These are phyloP conservation scores for Colletotrichum cuscutae DNA, from an alignment of 2,329 filamentous ascomycete genomes.

Conservation along the genomic window DNA sequence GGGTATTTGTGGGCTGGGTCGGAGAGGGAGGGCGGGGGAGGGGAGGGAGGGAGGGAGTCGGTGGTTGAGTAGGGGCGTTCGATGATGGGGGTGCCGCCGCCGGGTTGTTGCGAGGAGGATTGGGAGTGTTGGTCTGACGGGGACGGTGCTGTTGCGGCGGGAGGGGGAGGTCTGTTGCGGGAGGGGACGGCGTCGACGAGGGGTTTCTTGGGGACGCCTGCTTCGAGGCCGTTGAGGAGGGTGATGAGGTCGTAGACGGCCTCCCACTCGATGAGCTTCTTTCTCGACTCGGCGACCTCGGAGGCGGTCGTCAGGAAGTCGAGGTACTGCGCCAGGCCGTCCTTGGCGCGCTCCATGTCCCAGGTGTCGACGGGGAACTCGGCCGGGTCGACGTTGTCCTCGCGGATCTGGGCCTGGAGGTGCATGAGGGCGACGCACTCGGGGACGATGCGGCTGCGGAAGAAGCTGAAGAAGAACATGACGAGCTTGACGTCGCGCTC, in stretches of 20 bases:
- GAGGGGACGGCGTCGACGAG: slow-evolving; percentile 58
- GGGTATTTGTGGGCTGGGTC: slow-evolving; percentile 72
- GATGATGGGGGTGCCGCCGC: slow-evolving; percentile 51
- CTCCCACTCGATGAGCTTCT: slow-evolving; percentile 91
- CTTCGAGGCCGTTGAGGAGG: slow-evolving; percentile 86
- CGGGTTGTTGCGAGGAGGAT: slow-evolving; percentile 38
- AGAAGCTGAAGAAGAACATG: slow-evolving; percentile 92
- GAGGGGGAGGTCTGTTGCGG: slow-evolving; percentile 27
- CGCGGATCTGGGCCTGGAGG: slow-evolving; percentile 88
- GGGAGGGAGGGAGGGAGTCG: slow-evolving; percentile 49
- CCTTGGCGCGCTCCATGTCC: slow-evolving; percentile 98
- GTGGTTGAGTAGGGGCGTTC: slow-evolving; percentile 70
- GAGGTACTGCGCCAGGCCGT: slow-evolving; percentile 92
- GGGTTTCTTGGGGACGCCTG: slow-evolving; percentile 85
- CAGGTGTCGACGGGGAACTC: slow-evolving; percentile 95
- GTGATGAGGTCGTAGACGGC: slow-evolving; percentile 89
- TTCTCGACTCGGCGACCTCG: slow-evolving; percentile 84
- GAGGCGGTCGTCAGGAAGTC: slow-evolving; percentile 93
- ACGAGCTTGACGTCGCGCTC: slow-evolving; percentile 71
- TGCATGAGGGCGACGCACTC: slow-evolving; percentile 96
- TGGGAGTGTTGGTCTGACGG: slow-evolving; percentile 40
- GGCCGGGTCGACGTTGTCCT: slow-evolving; percentile 77
- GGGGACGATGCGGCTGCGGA: slow-evolving; percentile 90
- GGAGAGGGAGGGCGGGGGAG: slow-evolving; percentile 62
- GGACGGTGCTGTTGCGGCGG: slow-evolving; percentile 34